Evolutionary conservation across 2,329 filamentous ascomycete genomes (phyloP), one percentile per base, ranked within the genome.

Genomic region (Diaporthe citri): DNA sequence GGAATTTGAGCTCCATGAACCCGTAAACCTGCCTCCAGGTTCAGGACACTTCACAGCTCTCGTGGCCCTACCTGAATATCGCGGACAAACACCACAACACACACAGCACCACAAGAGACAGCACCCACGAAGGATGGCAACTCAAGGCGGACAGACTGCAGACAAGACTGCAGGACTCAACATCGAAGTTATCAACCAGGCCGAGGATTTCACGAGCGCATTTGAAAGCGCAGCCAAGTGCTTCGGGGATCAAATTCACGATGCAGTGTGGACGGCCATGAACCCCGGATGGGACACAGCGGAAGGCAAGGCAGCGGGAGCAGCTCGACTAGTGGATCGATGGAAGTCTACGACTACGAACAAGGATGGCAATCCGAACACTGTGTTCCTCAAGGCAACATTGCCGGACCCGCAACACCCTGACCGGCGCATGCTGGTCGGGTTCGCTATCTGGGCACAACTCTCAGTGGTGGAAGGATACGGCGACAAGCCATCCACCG

Each of bases 391-490:
- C 75, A 90, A 90, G 76, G 90, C 89, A 2, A 90, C 87, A 0
- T 62, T 90, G 1, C 80, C 85, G 0, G 80, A 82, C 73, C 80
- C 82, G 1, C 77, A 84, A 0, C 78, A 78, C 2, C 31, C 70
- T 8, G 74, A 75, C 7, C 57, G 71, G 36, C 81, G 80, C 55
- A 71, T 77, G 12, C 82, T 90, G n/a, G 89, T 83, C 13, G 90
- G 90, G 22, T 75, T 88, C 39, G 88, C 90, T 3, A 87, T 90
- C 73, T 92, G 90, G 90, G 78, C 83, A 12, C 90, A 91, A 77
- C 80, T 83, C 0, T 90, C 89, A 0, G 80, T 83, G 9, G 84
- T 90, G 0, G 82, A 84, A 2, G 89, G 88, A 17, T 79, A 85
- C 66, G 90, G 90, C 17, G 85, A 87, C 36, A 76, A 74, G 34